Percentiles rank a stretch among this genome's conserved stretches.
phyloP scores from a whole-genome alignment of 768 basidiomycete genomes.

The Cystoderma amianthinum region DNA sequence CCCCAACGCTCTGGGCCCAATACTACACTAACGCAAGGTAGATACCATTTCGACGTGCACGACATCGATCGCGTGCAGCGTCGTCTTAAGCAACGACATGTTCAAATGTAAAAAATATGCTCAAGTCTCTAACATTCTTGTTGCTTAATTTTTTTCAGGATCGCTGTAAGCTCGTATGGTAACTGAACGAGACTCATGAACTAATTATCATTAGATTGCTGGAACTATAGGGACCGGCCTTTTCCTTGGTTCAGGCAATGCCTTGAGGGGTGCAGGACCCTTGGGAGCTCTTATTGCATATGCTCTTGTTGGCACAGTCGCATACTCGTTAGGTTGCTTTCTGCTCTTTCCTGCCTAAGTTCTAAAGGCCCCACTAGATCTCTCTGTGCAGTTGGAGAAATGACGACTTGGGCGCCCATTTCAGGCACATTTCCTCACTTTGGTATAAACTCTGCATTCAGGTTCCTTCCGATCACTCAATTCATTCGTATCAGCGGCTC shows the following conservation, averaged over 20 bases:
- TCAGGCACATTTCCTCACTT: constrained; percentile 76
- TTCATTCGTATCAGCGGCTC: constrained; percentile 26
- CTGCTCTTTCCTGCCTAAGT: not conserved
- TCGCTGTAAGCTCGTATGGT: constrained; percentile 48
- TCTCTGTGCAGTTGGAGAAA: constrained; percentile 65
- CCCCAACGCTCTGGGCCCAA: no score
- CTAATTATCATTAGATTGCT: constrained; percentile 41
- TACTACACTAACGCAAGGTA: no score
- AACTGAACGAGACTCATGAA: not conserved
- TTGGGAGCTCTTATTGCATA: constrained; percentile 63
- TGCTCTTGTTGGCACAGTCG: constrained; percentile 54
- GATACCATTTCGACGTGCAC: constrained; percentile 47
- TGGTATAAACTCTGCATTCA: constrained; percentile 23
- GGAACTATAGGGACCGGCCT: constrained; percentile 73
- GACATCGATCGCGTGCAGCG: constrained; percentile 70
- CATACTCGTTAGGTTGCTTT: constrained; percentile 44
- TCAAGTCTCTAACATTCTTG: not conserved
- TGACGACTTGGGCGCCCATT: constrained; percentile 76
- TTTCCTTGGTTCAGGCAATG: constrained; percentile 64
- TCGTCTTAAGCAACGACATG: constrained; percentile 69
- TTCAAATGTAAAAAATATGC: constrained; percentile 53
- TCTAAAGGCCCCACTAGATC: constrained; percentile 27
- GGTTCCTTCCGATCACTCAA: not conserved
- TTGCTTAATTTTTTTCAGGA: constrained; percentile 27
- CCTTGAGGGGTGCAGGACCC: constrained; percentile 56